These are phyloP conservation scores for Hymenoscyphus albidus DNA, from an alignment of 2,329 filamentous ascomycete genomes.

Conservation along the genomic window DNA sequence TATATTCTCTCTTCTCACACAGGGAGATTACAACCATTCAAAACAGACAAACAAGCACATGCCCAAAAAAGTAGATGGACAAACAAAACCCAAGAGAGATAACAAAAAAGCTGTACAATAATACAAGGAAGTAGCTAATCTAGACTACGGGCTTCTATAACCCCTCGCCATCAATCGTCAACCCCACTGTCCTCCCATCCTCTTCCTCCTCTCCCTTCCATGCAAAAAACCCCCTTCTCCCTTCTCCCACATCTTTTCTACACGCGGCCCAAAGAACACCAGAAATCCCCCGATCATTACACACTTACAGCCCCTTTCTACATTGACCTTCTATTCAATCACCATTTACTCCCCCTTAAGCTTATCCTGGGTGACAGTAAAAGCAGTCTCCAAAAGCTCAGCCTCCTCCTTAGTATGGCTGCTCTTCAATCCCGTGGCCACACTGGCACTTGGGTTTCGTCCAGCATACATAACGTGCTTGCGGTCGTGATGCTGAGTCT, in stretches of 20 bases:
- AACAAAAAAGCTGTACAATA: background rate
- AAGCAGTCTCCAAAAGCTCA: slow-evolving; percentile 67
- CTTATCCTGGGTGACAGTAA: slow-evolving; percentile 63
- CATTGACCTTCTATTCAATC: background rate
- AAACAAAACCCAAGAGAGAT: background rate
- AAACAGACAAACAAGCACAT: too few relatives aligned
- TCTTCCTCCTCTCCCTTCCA: background rate
- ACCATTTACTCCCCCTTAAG: slow-evolving; percentile 52
- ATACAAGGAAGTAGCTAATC: background rate
- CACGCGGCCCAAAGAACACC: too few relatives aligned
- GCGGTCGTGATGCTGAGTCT: slow-evolving; percentile 87
- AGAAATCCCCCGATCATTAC: background rate
- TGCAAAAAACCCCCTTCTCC: too few relatives aligned
- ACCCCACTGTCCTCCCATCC: background rate
- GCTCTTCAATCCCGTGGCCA: slow-evolving; percentile 88
- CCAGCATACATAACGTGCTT: slow-evolving; percentile 98
- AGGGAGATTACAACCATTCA: too few relatives aligned
- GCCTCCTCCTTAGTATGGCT: slow-evolving; percentile 90
- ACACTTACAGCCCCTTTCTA: background rate
- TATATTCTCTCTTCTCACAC: too few relatives aligned
- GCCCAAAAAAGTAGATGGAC: too few relatives aligned
- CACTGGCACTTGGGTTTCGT: slow-evolving; percentile 85
- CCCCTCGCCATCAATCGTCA: background rate
- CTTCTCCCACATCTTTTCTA: too few relatives aligned
- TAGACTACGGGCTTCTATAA: background rate